A percentile compares a stretch with the other conserved stretches of the same genome.
Conservation (phyloP, 1,284 basidiomycete species). For the Apiotrichum montevideense region DNA sequence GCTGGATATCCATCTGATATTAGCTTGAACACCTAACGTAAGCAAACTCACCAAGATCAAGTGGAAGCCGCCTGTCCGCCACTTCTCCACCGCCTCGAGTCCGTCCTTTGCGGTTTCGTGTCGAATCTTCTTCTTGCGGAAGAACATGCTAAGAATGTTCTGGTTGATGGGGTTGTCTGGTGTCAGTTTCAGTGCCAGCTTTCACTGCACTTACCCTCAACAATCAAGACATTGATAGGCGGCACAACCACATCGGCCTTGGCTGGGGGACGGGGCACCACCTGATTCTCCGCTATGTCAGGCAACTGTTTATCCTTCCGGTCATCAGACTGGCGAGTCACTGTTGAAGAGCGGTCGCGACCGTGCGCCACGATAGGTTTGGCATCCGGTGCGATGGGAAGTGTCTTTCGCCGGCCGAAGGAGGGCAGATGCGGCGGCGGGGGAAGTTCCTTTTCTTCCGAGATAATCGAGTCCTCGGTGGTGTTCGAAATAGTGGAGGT, state of each 20-base stretch:
- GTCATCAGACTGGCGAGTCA: constrained; percentile 1
- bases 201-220: constrained; percentile 64
- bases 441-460: not conserved
- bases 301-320: constrained; percentile 1
- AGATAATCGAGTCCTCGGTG: constrained; percentile 3
- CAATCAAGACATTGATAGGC: constrained; percentile 90
- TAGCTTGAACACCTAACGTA: constrained; percentile 33
- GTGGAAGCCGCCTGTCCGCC: constrained; percentile 90
- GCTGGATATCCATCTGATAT: constrained; percentile 95
- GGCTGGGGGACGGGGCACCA: not conserved
- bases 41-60: constrained; percentile 75
- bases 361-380: constrained; percentile 33
- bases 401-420: constrained; percentile 22
- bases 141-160: constrained; percentile 89
- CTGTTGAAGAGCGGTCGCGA: constrained; percentile 22
- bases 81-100: constrained; percentile 91
- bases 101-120: constrained; percentile 94
- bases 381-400: constrained; percentile 21
- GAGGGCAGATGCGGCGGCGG: not conserved
- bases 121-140: constrained; percentile 93
- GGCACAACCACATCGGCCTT: constrained; percentile 61
- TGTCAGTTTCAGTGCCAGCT: not conserved
- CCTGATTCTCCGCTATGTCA: not conserved
- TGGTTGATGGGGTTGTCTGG: constrained; percentile 98
- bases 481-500: constrained; percentile 21